phyloP scores from a whole-genome alignment of 495 filamentous ascomycete species.

The Penicillium odoratum region DNA sequence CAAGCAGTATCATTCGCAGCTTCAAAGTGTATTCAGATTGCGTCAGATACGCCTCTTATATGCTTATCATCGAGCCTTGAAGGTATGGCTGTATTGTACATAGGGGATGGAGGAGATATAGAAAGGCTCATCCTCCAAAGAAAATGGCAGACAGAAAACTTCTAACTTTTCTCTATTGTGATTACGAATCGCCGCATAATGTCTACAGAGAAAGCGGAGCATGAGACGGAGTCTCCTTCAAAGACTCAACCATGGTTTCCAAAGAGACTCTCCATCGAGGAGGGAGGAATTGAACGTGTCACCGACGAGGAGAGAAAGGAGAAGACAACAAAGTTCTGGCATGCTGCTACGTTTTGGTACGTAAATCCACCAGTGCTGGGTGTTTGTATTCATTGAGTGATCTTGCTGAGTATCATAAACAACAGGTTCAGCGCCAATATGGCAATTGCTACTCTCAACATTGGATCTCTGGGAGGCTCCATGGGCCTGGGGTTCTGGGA shows the following conservation, averaged over 20 bases:
- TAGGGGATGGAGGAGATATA: background rate
- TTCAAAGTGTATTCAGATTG: conserved; percentile 14
- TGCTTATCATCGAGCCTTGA: conserved; percentile 17
- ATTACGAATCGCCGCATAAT: background rate
- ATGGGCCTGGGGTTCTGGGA: conserved; percentile 49
- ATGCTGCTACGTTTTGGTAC: conserved; percentile 53
- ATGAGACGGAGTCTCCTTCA: background rate
- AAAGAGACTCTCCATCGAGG: conserved; percentile 54
- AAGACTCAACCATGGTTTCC: conserved; percentile 10
- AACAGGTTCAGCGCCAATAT: conserved; percentile 61
- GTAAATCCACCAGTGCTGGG: background rate
- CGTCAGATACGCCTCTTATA: conserved; percentile 24
- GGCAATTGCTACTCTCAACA: conserved; percentile 64
- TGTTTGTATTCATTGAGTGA: background rate
- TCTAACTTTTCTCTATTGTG: background rate
- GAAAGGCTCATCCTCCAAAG: background rate
- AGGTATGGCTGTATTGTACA: conserved; percentile 3
- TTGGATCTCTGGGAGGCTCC: conserved; percentile 53
- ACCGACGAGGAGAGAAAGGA: conserved; percentile 60
- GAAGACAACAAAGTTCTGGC: conserved; percentile 49
- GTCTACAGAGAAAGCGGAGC: background rate
- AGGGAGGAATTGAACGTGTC: conserved; percentile 65
- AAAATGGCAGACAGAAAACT: background rate
- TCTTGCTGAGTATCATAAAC: background rate
- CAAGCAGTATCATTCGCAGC: background rate